Base-by-base conservation (phyloP, 2,329 filamentous ascomycete genomes). In the Curvularia eragrostidis region DNA sequence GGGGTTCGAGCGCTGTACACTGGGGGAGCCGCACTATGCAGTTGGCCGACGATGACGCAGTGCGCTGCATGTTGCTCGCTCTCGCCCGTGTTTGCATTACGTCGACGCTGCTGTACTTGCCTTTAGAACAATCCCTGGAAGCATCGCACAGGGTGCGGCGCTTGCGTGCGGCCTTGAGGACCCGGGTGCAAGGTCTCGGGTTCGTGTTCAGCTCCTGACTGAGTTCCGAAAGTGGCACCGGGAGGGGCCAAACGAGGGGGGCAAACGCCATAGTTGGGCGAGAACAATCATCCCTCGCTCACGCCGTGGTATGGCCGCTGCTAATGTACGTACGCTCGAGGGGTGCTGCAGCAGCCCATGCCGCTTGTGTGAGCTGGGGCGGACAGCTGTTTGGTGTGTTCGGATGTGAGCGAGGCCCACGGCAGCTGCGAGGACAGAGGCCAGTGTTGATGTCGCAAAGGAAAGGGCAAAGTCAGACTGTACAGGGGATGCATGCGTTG, bases 151-250 rank as follows among this genome's bases (percentile, higher is more conserved):
- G 51, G 43, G 56, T 30, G 51, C 42, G 53, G 49, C 49, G 49
- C 51, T 52, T 52, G 42, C 41, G 44, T 58, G 44, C 55, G 49
- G 49, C 49, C 54, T 46, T 54, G 43, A 43, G 15, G 53, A 62
- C 61, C 61, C 61, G 56, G 48, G 61, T 59, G 61, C 61, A 49
- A 62, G 61, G 61, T 53, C 55, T 59, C 58, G 61, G 61, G 61
- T 63, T 62, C 59, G 52, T 57, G 44, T 58, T 53, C 52, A 49
- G 53, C 51, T 52, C 41, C 49, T 53, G 36, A 57, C 36, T 48
- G 48, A 47, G 32, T 48, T 48, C 47, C 36, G 54, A 44, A 46
- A 26, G 52, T 51, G 34, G 51, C 50, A 54, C 48, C 26, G 54
- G 50, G 32, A 34, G 13, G 48, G 24, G 46, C 26, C 26, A 39